Base-by-base conservation (phyloP, 2,329 filamentous ascomycete species). In the Seiridium unicorne region DNA sequence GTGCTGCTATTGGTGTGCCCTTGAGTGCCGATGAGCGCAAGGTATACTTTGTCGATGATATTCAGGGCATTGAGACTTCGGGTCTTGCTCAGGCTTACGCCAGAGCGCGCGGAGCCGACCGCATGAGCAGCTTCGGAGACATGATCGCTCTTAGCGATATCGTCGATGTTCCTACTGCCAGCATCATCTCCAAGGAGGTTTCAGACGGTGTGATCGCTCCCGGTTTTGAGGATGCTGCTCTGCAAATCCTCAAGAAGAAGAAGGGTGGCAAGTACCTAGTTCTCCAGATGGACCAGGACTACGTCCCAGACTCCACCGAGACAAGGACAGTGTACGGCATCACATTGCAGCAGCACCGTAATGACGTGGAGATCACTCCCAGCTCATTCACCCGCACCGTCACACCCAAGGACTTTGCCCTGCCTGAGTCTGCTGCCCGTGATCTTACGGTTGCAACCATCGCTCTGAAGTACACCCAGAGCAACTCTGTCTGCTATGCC, bases 61-160 rank as follows among this genome's bases (percentile, higher is more conserved):
- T 99, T 69, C 85, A 88, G 62, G 93, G 92, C 58, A 88, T 99
- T 64, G 92, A 96, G 77, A 85, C 85, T 51, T 98, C 94, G 7
- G 84, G 83, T 48, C 86, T 98, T 38, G 95, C 95, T 32, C 93
- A 97, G 79, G 95, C 95, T 44, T 99, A 99, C 72, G 94, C 95
- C 61, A 91, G 95, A 73, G 95, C 95, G 59, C 89, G 95, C 72
- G 95, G 95, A 66, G 93, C 95, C 54, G 95, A 99, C 80, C 91
- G 95, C 69, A 98, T 98, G 95, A 97, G 93, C 77, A 96, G 92
- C 80, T 99, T 98, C 73, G 95, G 95, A 65, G 95, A 99, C 76
- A 85, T 98, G 75, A 96, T 98, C 73, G 95, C 94, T 47, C 86
- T 98, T 38, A 96, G 92, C 65, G 91, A 96, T 72, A 79, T 92